Conservation (phyloP, 768 basidiomycete genomes). For the Jaapia argillacea region DNA sequence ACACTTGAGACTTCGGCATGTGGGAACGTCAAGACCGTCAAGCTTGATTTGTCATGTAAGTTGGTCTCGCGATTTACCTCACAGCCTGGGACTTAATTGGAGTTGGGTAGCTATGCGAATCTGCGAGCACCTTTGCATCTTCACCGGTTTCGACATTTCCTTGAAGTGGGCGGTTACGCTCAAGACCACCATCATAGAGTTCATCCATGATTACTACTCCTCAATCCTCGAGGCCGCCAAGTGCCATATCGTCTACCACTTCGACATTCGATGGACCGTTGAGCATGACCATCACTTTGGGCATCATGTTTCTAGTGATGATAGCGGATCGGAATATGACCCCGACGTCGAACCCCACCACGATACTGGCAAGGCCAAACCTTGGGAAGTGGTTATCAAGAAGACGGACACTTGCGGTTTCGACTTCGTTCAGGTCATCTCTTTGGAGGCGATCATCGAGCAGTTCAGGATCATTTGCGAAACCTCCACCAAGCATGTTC, state of each 20-base stretch:
- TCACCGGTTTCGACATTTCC: slow-evolving; percentile 1
- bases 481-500: background rate
- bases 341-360: background rate
- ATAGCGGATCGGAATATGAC: too few species aligned
- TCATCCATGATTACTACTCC: slow-evolving; percentile 7
- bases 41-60: too few species aligned
- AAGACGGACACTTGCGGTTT: slow-evolving; percentile 1
- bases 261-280: background rate
- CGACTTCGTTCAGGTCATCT: slow-evolving; percentile 8
- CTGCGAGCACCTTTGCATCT: slow-evolving; percentile 6
- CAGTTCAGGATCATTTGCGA: slow-evolving; percentile 4
- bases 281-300: too few species aligned
- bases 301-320: too few species aligned
- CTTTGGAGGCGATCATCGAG: slow-evolving; percentile 10
- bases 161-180: background rate
- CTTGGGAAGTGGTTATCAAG: background rate
- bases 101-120: too few species aligned
- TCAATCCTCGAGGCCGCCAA: slow-evolving; percentile 4
- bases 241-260: slow-evolving; percentile 4
- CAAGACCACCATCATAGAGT: slow-evolving; percentile 4
- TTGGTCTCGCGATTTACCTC: too few species aligned
- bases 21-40: too few species aligned
- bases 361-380: background rate
- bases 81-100: too few species aligned
- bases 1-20: too few species aligned